Percentiles rank a stretch among this genome's conserved stretches.
phyloP scores from a whole-genome alignment of 805 yeast species.

The Ascoidea rubescens region DNA sequence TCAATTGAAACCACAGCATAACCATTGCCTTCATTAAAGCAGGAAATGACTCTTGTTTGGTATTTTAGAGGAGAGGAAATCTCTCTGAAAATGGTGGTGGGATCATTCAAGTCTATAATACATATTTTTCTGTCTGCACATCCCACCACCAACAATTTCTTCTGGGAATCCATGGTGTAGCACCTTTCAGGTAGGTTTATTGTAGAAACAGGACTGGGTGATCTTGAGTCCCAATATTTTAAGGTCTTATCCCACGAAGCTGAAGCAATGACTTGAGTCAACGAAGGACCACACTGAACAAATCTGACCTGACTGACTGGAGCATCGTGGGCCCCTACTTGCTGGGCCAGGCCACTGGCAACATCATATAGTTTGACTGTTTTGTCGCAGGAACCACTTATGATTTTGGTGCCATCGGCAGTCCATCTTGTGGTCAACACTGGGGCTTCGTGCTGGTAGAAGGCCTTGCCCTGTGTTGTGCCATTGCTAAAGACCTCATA shows the following conservation, averaged over 20 bases:
- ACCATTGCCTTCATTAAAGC: constrained; percentile 88
- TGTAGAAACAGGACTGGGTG: constrained; percentile 69
- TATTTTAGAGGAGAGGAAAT: constrained; percentile 68
- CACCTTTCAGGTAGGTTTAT: constrained; percentile 81
- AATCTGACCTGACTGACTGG: constrained; percentile 63
- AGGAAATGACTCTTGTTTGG: constrained; percentile 74
- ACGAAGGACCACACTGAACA: constrained; percentile 76
- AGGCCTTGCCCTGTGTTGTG: constrained; percentile 73
- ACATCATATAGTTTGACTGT: constrained; percentile 75
- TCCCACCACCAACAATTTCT: constrained; percentile 78
- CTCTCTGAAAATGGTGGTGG: constrained; percentile 68
- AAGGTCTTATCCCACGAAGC: constrained; percentile 97
- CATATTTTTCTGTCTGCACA: constrained; percentile 82
- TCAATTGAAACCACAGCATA: constrained; percentile 88
- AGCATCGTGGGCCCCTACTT: constrained; percentile 76
- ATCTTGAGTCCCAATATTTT: constrained; percentile 89
- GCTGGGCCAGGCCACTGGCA: constrained; percentile 67
- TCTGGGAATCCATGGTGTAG: constrained; percentile 74
- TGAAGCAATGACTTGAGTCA: constrained; percentile 65
- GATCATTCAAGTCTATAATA: constrained; percentile 68
- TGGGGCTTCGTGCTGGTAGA: constrained; percentile 84
- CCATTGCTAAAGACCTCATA: constrained; percentile 76
- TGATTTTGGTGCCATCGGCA: constrained; percentile 71
- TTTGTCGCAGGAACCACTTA: constrained; percentile 86
- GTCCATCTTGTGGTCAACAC: constrained; percentile 77